Evolutionary conservation across 2,329 filamentous ascomycete genomes (phyloP), one percentile per base, ranked within the genome.

Genomic region (Ceratocystis eucalypticola): DNA sequence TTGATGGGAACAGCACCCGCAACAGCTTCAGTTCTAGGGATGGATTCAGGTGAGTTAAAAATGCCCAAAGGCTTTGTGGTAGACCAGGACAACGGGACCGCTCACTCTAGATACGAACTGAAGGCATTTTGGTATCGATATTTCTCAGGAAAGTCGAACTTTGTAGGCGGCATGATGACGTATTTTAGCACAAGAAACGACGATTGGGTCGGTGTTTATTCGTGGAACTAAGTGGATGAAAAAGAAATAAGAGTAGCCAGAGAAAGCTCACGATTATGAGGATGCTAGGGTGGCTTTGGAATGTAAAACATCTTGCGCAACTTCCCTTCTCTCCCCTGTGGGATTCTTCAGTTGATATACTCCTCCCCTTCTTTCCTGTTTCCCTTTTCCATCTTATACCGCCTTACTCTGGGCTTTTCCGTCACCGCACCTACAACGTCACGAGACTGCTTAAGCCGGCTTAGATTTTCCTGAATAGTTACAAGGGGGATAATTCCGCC

Each of bases 81-180:
- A 41, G 12, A 4, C 37, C 37, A 12, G 48, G 6, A 22, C 48
- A 25, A 22, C 8, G 10, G 7, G 48, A 2, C 6, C 28, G 75
- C 84, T 71, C 76, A 91, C 88, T 93, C 88, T 74, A 91, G 83
- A 73, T 92, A 87, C 61, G 81, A 84, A 74, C 83, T 82, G 78
- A 94, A 92, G 74, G 89, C 89, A 78, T 85, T 88, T 72, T 86
- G 86, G 75, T 94, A 94, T 67, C 78, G 80, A 78, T 94, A 94
- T 71, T 80, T 82, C 70, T 83, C 81, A 68, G 75, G 72, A 25
- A 78, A 73, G 44, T 75, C 73, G 67, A 83, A 83, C 0, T 75
- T 70, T 3, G 80, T 82, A 67, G 79, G 75, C 7, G 80, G 79
- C 81, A 83, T 83, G 15, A 48, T 61, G 28, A 67, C 28, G 28